Percentiles rank a stretch among this genome's conserved stretches.
phyloP scores from a whole-genome alignment of 2,329 filamentous ascomycete species.

The Neurospora sp. region DNA sequence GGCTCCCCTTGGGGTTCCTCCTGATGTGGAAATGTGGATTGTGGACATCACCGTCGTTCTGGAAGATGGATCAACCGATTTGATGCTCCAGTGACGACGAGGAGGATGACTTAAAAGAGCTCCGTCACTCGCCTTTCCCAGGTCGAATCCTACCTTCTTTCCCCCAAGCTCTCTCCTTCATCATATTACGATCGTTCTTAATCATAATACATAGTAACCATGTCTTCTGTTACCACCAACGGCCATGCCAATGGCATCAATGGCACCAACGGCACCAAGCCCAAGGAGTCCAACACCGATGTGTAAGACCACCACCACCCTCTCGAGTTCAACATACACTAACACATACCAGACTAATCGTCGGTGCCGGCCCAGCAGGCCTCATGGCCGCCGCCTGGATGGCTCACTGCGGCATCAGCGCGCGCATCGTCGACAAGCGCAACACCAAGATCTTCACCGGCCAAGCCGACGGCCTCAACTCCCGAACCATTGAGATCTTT shows the following conservation, averaged over 20 bases:
- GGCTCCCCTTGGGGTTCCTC: background rate
- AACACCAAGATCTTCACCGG: slow-evolving; percentile 27
- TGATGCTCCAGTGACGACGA: background rate
- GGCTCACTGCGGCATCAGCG: slow-evolving; percentile 29
- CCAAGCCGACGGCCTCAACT: slow-evolving; percentile 43
- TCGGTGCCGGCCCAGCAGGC: slow-evolving; percentile 31
- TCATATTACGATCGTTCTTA: background rate
- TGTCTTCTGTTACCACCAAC: background rate
- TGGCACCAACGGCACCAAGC: background rate
- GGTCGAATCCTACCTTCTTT: background rate
- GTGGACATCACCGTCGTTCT: background rate
- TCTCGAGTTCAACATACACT: background rate
- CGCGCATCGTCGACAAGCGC: slow-evolving; percentile 38
- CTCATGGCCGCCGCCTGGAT: slow-evolving; percentile 35
- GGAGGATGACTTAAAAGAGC: background rate
- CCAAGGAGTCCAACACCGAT: slow-evolving; percentile 19
- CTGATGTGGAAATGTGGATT: background rate
- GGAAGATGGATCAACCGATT: background rate
- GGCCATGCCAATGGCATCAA: background rate
- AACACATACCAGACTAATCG: slow-evolving; percentile 24
- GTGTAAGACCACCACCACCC: slow-evolving; percentile 12
- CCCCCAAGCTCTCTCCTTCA: background rate
- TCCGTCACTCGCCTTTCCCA: background rate
- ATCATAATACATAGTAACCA: background rate
- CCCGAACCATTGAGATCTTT: slow-evolving; percentile 62